phyloP scores from a whole-genome alignment of 768 basidiomycete species.

The Kwoniella sp. region DNA sequence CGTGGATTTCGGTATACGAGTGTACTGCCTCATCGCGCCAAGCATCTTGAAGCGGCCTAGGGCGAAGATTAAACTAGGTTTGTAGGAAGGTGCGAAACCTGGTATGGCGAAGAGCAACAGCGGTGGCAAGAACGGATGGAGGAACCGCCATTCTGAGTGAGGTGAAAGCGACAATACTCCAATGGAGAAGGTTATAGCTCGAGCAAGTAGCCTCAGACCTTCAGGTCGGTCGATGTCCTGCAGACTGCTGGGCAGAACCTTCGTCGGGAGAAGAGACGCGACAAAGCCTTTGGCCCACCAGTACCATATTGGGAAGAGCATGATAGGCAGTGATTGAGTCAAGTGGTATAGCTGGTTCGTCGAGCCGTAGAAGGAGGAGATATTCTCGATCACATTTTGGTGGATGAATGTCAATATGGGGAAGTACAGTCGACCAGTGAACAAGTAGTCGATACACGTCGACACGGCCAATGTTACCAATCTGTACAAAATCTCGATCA shows the following conservation, averaged over 20 bases:
- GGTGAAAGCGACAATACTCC: slow-evolving; percentile 73
- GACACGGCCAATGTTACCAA: slow-evolving; percentile 37
- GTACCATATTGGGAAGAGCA: slow-evolving; percentile 70
- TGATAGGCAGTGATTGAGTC: slow-evolving; percentile 78
- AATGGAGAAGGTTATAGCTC: slow-evolving; percentile 65
- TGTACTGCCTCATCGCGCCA: slow-evolving; percentile 35
- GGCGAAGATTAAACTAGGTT: slow-evolving; percentile 3
- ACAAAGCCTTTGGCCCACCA: slow-evolving; percentile 54
- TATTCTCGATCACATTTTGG: slow-evolving; percentile 72
- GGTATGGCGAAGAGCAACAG: slow-evolving; percentile 77
- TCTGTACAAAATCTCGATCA: slow-evolving; percentile 13
- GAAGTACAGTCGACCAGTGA: slow-evolving; percentile 62
- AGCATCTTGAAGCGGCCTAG: slow-evolving; percentile 6
- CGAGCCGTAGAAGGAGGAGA: slow-evolving; percentile 90
- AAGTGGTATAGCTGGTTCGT: slow-evolving; percentile 88
- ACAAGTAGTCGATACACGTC: slow-evolving; percentile 62
- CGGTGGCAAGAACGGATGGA: slow-evolving; percentile 85
- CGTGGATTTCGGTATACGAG: slow-evolving; percentile 32
- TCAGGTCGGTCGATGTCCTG: slow-evolving; percentile 30
- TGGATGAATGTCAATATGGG: slow-evolving; percentile 80
- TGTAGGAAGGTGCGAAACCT: slow-evolving; percentile 64
- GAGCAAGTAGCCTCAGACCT: slow-evolving; percentile 57
- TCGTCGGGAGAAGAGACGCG: slow-evolving; percentile 23
- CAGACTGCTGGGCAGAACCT: slow-evolving; percentile 13
- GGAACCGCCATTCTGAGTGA: slow-evolving; percentile 98